A percentile compares a stretch with the other conserved stretches of the same genome.
Conservation (phyloP, 2,329 filamentous ascomycete species). For the Cladophialophora yegresii region DNA sequence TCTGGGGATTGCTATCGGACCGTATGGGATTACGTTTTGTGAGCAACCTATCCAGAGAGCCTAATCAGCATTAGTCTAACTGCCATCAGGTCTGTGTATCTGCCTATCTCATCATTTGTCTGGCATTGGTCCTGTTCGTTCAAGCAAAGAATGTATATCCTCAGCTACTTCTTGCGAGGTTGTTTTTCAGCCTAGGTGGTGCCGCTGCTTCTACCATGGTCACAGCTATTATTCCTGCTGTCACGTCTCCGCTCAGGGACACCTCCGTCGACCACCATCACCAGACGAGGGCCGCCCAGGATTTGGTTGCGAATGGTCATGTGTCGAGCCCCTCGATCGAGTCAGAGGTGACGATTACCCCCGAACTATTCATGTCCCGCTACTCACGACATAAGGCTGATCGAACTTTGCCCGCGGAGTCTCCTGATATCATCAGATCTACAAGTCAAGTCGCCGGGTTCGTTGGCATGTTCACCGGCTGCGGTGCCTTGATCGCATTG, state of each 20-base stretch:
- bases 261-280: slow-evolving; percentile 29
- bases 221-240: slow-evolving; percentile 82
- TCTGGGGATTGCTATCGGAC: slow-evolving; percentile 55
- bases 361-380: slow-evolving; percentile 46
- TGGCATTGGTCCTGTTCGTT: slow-evolving; percentile 77
- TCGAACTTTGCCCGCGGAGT: slow-evolving; percentile 23
- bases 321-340: slow-evolving; percentile 55
- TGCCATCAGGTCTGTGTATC: slow-evolving; percentile 57
- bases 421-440: slow-evolving; percentile 39
- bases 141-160: slow-evolving; percentile 87
- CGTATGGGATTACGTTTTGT: slow-evolving; percentile 52
- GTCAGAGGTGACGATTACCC: slow-evolving; percentile 62
- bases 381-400: slow-evolving; percentile 20
- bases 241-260: slow-evolving; percentile 41
- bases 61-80: slow-evolving; percentile 14
- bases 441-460: slow-evolving; percentile 75
- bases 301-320: slow-evolving; percentile 41
- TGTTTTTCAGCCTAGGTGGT: slow-evolving; percentile 87
- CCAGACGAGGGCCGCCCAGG: slow-evolving; percentile 9
- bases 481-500: slow-evolving; percentile 83
- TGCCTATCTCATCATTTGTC: slow-evolving; percentile 79
- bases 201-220: slow-evolving; percentile 98
- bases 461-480: slow-evolving; percentile 89
- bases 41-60: slow-evolving; percentile 32
- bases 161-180: slow-evolving; percentile 76